Evolutionary conservation across 2,329 filamentous ascomycete genomes (phyloP), one percentile per base, ranked within the genome.

Genomic region (Herpotrichia juniperi): DNA sequence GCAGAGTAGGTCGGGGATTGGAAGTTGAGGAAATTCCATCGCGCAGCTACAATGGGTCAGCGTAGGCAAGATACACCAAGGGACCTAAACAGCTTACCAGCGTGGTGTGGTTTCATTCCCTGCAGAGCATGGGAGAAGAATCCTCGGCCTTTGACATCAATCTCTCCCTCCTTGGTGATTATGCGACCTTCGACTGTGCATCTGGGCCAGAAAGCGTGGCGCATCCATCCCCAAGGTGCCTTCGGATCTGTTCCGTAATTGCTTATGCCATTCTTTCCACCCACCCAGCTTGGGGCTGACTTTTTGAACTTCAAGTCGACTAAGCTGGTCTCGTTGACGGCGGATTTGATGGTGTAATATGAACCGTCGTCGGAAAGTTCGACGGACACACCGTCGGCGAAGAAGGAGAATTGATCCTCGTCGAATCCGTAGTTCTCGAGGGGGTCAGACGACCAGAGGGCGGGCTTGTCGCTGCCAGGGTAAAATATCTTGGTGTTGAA

Each of bases 91-190:
- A 8, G 65, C 78, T 65, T 78, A 86, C 84, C 93, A 53, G 92
- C 90, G 73, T 99, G 96, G 75, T 99, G 94, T 34, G 94, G 94
- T 83, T 99, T 99, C 93, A 97, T 97, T 73, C 93, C 94, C 78
- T 97, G 94, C 45, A 97, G 79, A 34, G 91, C 93, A 74, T 94
- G 89, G 61, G 88, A 82, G 76, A 92, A 93, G 66, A 96, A 79
- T 26, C 87, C 92, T 57, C 81, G 85, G 51, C 93, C 93, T 67
- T 85, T 88, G 73, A 96, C 87, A 72, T 96, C 88, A 56, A 96
- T 81, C 31, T 89, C 85, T 42, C 91, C 91, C 28, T 91, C 86
- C 65, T 89, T 84, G 54, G 92, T 96, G 58, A 90, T 86, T 73
- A 97, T 91, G 61, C 83, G 90, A 46, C 94, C 94, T 74, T 93